Conservation (phyloP, 257 asterid genomes). For the Fraxinus pennsylvanica region DNA sequence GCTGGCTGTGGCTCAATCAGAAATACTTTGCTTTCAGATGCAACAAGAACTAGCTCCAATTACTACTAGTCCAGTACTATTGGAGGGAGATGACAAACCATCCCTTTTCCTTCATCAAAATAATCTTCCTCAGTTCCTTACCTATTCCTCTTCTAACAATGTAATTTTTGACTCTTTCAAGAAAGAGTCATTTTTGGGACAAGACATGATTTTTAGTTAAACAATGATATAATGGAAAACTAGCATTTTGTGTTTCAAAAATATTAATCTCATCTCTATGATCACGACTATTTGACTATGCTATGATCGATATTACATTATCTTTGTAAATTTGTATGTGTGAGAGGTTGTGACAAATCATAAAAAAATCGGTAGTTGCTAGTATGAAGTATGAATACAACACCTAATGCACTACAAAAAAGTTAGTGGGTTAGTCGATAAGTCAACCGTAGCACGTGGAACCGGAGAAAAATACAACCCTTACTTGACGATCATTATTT, state of each 20-base stretch:
- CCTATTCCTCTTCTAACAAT: constrained; percentile 17
- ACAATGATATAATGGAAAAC: neutral
- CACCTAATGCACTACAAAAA: constrained; percentile 2
- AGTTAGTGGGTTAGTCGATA: constrained; percentile 11
- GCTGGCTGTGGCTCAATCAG: constrained; percentile 54
- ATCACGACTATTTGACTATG: neutral
- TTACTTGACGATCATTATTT: too few relatives aligned
- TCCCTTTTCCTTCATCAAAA: constrained; percentile 29
- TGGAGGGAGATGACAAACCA: constrained; percentile 31
- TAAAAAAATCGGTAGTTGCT: neutral
- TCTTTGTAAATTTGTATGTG: too few relatives aligned
- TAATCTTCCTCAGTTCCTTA: constrained; percentile 34
- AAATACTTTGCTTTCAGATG: constrained; percentile 57
- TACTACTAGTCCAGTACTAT: neutral
- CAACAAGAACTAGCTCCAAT: constrained; percentile 24
- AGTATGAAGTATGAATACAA: neutral
- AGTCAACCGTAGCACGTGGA: constrained; percentile 64
- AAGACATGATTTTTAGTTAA: constrained; percentile 50
- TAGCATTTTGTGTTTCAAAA: neutral
- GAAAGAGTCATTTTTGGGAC: constrained; percentile 44
- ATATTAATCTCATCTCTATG: neutral
- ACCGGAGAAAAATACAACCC: neutral
- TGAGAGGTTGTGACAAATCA: too few relatives aligned
- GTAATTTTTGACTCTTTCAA: constrained; percentile 45
- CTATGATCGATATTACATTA: neutral